Conservation (phyloP, 805 yeast species). For the Hermanozyma aechmeae region DNA sequence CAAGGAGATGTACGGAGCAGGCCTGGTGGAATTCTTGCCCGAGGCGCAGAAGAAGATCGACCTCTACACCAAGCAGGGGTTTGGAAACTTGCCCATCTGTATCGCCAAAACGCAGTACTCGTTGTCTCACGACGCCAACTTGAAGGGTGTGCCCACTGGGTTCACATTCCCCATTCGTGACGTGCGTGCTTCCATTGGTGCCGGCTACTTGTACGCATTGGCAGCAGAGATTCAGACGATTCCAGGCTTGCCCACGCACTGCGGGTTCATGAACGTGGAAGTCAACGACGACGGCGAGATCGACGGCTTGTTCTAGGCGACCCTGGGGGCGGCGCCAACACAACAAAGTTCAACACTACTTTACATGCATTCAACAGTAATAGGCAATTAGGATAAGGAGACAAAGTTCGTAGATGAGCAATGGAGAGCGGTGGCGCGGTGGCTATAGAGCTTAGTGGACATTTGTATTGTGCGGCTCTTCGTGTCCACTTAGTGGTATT, state of each 20-base stretch:
- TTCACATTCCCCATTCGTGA: constrained; percentile 77
- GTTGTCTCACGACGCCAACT: constrained; percentile 69
- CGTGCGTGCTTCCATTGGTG: constrained; percentile 70
- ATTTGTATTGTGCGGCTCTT: too few relatives aligned
- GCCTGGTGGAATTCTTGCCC: constrained; percentile 57
- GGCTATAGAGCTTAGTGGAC: too few relatives aligned
- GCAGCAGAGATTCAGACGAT: constrained; percentile 84
- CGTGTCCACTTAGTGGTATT: too few relatives aligned
- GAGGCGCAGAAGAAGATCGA: constrained; percentile 64
- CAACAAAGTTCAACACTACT: too few relatives aligned
- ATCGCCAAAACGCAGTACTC: constrained; percentile 84
- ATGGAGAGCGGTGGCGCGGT: too few relatives aligned
- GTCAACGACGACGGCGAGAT: constrained; percentile 73
- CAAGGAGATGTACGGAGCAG: constrained; percentile 71
- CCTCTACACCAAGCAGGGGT: constrained; percentile 64
- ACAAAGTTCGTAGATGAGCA: too few relatives aligned
- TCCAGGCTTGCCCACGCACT: constrained; percentile 79
- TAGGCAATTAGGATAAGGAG: too few relatives aligned
- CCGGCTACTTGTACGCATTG: constrained; percentile 75
- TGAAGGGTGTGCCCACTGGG: constrained; percentile 78
- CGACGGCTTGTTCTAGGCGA: constrained; percentile 62
- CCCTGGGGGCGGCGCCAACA: too few relatives aligned
- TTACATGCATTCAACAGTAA: too few relatives aligned
- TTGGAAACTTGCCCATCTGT: constrained; percentile 70
- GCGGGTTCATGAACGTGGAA: constrained; percentile 83